Evolutionary conservation across 2,329 filamentous ascomycete species (phyloP).

Genomic region (Cladosporium sp.): DNA sequence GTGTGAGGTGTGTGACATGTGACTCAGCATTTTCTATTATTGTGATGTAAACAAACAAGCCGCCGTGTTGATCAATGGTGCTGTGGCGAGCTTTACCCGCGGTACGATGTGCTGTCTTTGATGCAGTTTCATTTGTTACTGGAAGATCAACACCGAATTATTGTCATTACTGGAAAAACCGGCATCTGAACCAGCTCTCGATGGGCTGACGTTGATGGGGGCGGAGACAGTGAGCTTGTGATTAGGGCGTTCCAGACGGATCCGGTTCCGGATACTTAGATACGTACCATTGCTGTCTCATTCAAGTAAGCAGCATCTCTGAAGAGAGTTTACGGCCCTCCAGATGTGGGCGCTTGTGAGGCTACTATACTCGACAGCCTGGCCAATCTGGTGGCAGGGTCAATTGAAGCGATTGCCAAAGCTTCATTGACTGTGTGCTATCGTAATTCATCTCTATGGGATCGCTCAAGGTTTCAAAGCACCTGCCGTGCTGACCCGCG

Average conservation of each 20-base stretch:
- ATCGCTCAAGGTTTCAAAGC: not conserved
- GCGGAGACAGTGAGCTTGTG: constrained; percentile 2
- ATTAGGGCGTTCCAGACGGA: constrained; percentile 1
- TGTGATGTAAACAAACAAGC: constrained; percentile 11
- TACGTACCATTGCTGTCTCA: not conserved
- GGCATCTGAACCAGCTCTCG: not conserved
- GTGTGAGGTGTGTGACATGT: not conserved
- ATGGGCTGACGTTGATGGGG: constrained; percentile 2
- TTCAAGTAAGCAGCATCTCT: not conserved
- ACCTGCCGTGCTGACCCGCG: constrained; percentile 2
- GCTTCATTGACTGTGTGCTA: constrained; percentile 7
- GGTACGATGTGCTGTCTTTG: not conserved
- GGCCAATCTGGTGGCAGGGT: not conserved
- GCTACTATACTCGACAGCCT: not conserved
- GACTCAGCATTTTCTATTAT: not conserved
- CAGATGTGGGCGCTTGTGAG: not conserved
- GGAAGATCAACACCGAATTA: not conserved
- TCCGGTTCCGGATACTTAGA: not conserved
- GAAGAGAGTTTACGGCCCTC: not conserved
- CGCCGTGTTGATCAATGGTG: not conserved
- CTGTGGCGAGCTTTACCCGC: not conserved
- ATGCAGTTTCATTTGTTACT: not conserved
- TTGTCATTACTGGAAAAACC: not conserved
- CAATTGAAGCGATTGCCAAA: not conserved
- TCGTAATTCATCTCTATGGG: constrained; percentile 17